Percentiles rank a stretch among this genome's conserved stretches.
Evolutionary conservation across 345 rosid species (phyloP).

Genomic region (Acer campestre): DNA sequence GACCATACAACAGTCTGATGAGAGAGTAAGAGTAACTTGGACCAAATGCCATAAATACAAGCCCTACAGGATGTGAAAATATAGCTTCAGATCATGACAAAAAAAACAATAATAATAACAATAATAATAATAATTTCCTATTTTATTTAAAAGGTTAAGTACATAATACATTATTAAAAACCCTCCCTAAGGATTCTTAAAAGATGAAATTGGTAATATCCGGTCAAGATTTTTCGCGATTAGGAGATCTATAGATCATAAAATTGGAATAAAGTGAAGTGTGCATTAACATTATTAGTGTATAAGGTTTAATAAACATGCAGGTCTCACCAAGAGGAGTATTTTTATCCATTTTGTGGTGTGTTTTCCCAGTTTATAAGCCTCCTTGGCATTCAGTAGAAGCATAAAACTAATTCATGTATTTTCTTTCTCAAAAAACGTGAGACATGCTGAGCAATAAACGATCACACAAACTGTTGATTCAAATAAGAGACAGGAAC

Average conservation of each 20-base stretch:
- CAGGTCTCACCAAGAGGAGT: not conserved
- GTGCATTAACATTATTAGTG: not conserved
- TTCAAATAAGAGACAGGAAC: not conserved
- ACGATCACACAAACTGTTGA: not conserved
- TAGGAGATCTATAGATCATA: not conserved
- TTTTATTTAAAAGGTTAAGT: constrained; percentile 2
- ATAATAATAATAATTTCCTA: not conserved
- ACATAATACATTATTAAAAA: not conserved
- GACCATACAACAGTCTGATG: constrained; percentile 82
- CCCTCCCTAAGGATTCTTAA: not conserved
- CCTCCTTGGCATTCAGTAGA: not conserved
- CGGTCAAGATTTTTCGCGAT: not conserved
- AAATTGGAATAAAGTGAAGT: not conserved
- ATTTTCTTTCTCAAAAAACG: not conserved
- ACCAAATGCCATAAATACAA: constrained; percentile 86
- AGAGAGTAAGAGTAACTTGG: constrained; percentile 96
- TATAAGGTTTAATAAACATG: not conserved
- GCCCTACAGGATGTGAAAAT: constrained; percentile 46
- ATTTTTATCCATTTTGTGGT: not conserved
- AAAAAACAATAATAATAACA: not conserved
- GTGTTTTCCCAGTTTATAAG: not conserved
- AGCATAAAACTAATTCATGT: not conserved
- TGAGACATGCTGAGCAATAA: not conserved
- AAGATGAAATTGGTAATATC: not conserved
- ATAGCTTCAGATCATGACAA: constrained; percentile 17